These are phyloP conservation scores for Eucalyptus erythrocorys DNA, from an alignment of 345 rosid species.

Conservation along the genomic window DNA sequence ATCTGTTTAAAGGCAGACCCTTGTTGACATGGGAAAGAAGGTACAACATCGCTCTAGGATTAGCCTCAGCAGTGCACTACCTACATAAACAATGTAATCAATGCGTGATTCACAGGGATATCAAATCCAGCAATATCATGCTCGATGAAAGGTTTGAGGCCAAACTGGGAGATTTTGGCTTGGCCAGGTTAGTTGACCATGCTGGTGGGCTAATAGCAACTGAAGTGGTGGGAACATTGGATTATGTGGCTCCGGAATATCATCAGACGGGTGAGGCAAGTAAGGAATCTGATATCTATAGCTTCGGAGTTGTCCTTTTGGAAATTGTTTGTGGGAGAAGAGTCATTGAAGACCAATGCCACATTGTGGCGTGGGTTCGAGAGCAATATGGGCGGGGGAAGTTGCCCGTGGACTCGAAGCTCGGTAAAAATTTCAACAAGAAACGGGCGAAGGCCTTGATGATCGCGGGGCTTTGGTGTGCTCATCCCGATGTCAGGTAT, in stretches of 20 bases:
- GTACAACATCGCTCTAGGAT: not conserved
- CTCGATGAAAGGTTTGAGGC: not conserved
- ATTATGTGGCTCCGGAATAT: not conserved
- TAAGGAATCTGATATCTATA: not conserved
- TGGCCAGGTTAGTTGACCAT: not conserved
- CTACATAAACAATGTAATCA: not conserved
- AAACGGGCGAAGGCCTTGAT: not conserved
- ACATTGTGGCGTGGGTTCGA: not conserved
- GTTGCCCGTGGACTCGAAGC: not conserved
- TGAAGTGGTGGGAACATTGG: not conserved
- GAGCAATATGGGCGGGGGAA: not conserved
- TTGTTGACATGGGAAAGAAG: not conserved
- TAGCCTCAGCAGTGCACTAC: not conserved
- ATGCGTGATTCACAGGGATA: not conserved
- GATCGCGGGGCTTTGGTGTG: not conserved
- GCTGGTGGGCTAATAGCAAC: not conserved
- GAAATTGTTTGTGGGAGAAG: not conserved
- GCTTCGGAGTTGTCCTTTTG: not conserved
- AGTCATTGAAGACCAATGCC: not conserved
- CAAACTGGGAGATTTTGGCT: not conserved
- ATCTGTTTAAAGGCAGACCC: not conserved
- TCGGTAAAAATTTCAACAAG: not conserved
- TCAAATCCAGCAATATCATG: not conserved
- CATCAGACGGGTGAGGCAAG: not conserved
- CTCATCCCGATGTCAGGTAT: not conserved